These are phyloP conservation scores for Thermothelomyces thermophilus DNA, from an alignment of 2,329 filamentous ascomycete species.

Conservation along the genomic window DNA sequence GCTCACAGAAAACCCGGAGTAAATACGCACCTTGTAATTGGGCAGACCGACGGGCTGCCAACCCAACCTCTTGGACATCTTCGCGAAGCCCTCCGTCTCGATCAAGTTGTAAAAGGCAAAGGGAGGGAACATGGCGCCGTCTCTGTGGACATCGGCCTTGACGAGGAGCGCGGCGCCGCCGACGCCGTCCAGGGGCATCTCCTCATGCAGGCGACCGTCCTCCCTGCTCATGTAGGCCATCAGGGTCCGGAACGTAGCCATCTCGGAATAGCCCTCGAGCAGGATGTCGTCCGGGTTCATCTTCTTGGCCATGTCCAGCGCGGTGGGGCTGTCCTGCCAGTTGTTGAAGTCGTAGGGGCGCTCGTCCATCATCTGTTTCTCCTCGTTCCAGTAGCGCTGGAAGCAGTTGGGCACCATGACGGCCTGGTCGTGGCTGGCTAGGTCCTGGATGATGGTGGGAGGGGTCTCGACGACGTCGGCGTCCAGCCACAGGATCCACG, in stretches of 20 bases:
- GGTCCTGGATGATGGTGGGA: conserved; percentile 77
- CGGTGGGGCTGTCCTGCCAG: conserved; percentile 84
- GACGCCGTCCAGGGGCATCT: conserved; percentile 82
- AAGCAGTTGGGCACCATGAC: conserved; percentile 94
- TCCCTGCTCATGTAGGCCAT: conserved; percentile 76
- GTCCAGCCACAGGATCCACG: conserved; percentile 97
- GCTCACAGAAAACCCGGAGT: not conserved
- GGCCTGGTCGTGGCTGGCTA: conserved; percentile 80
- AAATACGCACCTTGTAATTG: conserved; percentile 77
- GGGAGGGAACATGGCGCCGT: conserved; percentile 96
- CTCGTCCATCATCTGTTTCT: conserved; percentile 63
- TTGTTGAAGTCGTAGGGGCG: conserved; percentile 96
- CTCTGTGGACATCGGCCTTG: conserved; percentile 92
- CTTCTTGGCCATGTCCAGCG: conserved; percentile 64
- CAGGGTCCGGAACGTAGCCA: conserved; percentile 83
- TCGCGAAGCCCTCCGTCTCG: conserved; percentile 96
- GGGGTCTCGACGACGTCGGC: conserved; percentile 88
- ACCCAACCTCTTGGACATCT: conserved; percentile 86
- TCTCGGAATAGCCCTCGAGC: conserved; percentile 85
- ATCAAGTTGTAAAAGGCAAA: conserved; percentile 96
- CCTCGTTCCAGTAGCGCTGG: conserved; percentile 69
- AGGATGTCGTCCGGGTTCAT: conserved; percentile 92
- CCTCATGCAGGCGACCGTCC: conserved; percentile 49
- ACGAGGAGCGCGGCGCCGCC: conserved; percentile 89
- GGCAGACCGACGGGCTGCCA: conserved; percentile 85